Conservation (phyloP, 441 rosid genomes). For the Rhodomyrtus psidioides region DNA sequence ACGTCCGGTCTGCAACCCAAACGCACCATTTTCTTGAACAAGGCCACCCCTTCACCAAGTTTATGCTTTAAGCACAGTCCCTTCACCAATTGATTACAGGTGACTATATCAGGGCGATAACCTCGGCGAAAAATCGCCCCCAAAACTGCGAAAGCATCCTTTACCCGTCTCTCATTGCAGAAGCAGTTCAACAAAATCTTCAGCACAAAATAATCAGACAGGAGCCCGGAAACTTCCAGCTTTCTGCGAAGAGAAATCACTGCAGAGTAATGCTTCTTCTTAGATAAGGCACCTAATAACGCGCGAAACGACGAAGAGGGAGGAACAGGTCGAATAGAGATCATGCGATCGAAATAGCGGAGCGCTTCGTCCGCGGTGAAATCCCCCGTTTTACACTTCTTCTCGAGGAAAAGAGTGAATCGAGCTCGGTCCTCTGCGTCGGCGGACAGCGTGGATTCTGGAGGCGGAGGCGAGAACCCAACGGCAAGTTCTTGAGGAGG, state of each 20-base stretch:
- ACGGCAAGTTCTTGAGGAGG: not conserved
- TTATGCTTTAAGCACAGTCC: constrained; percentile 16
- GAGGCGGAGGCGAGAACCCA: not conserved
- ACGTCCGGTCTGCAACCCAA: constrained; percentile 18
- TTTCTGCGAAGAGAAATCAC: constrained; percentile 4
- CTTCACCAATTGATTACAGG: constrained; percentile 18
- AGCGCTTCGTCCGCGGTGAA: constrained; percentile 14
- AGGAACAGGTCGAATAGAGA: not conserved
- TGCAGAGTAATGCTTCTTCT: constrained; percentile 10
- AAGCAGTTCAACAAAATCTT: constrained; percentile 19
- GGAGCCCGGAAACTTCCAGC: constrained; percentile 5
- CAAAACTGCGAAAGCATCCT: constrained; percentile 17
- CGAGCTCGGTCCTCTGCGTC: not conserved
- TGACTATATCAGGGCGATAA: constrained; percentile 10
- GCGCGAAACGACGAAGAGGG: not conserved
- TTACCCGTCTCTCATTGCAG: constrained; percentile 1
- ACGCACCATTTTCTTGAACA: constrained; percentile 18
- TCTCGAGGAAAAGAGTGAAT: not conserved
- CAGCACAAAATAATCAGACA: constrained; percentile 9
- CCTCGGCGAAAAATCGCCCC: constrained; percentile 19
- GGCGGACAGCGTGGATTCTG: not conserved
- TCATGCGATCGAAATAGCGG: not conserved
- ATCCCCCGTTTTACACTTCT: constrained; percentile 10
- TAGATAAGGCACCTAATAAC: constrained; percentile 13
- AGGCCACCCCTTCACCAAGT: constrained; percentile 3